Percentiles rank a stretch among this genome's conserved stretches.
Evolutionary conservation across 352 stramenopile species (phyloP).

Genomic region (Globisporangium iwayamae): DNA sequence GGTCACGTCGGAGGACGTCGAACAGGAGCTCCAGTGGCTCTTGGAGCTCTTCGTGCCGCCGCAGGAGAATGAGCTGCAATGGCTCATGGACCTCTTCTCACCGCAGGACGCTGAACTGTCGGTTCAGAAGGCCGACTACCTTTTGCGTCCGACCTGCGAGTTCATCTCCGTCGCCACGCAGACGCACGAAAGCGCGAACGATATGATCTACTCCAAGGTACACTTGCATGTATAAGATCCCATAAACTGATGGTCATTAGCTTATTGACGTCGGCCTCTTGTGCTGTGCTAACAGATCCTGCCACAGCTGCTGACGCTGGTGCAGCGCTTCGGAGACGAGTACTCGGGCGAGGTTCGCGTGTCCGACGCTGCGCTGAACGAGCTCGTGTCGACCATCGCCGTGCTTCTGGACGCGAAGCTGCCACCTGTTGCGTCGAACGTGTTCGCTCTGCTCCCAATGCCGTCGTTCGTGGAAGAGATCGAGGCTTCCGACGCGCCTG

Average conservation of each 20-base stretch:
- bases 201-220: slow-evolving; percentile 46
- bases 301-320: slow-evolving; percentile 36
- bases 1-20: slow-evolving; percentile 30
- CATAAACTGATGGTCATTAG: background rate
- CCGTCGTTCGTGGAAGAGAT: slow-evolving; percentile 58
- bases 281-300: slow-evolving; percentile 28
- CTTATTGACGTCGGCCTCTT: background rate
- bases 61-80: slow-evolving; percentile 35
- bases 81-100: slow-evolving; percentile 56
- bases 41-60: slow-evolving; percentile 39
- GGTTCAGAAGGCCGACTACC: slow-evolving; percentile 31
- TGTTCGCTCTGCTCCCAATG: slow-evolving; percentile 50
- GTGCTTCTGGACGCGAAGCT: slow-evolving; percentile 56
- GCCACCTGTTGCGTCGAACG: slow-evolving; percentile 28
- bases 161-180: slow-evolving; percentile 60
- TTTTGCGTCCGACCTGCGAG: slow-evolving; percentile 62
- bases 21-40: slow-evolving; percentile 47
- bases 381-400: slow-evolving; percentile 50
- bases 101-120: slow-evolving; percentile 20
- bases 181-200: slow-evolving; percentile 40
- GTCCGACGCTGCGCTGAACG: slow-evolving; percentile 40
- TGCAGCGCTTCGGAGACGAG: slow-evolving; percentile 20
- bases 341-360: slow-evolving; percentile 17
- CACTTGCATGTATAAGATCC: background rate
- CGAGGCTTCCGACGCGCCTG: slow-evolving; percentile 33